Evolutionary conservation across 176 grass and related monocot genomes (phyloP).

Genomic region (Phyllostachys edulis): DNA sequence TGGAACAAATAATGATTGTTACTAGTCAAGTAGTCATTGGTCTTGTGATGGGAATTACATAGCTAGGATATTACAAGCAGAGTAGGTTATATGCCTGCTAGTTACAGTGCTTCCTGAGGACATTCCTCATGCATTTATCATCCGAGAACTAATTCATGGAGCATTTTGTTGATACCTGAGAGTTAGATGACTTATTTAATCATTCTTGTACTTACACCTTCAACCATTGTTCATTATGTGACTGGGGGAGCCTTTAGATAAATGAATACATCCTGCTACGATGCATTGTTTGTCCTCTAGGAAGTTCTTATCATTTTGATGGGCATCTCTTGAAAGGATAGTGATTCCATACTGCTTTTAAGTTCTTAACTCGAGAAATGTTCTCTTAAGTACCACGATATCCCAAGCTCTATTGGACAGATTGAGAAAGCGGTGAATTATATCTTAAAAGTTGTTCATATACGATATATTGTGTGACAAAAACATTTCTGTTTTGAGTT

Average conservation of each 20-base stretch:
- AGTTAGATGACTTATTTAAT: not conserved
- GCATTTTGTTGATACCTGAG: not conserved
- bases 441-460: constrained; percentile 16
- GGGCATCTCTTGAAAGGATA: not conserved
- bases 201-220: constrained; percentile 7
- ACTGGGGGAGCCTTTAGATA: not conserved
- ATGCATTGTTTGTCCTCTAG: not conserved
- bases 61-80: not conserved
- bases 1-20: not conserved
- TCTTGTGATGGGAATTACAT: not conserved
- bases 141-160: constrained; percentile 5
- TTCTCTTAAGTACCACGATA: not conserved
- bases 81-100: not conserved
- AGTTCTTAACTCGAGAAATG: not conserved
- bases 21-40: not conserved
- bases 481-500: constrained; percentile 15
- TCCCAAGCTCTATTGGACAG: not conserved
- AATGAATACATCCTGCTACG: constrained; percentile 7
- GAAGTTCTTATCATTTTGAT: not conserved
- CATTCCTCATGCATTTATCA: not conserved
- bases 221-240: not conserved
- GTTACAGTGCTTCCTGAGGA: not conserved
- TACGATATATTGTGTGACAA: constrained; percentile 12
- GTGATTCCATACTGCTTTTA: not conserved
- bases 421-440: constrained; percentile 19